Base-by-base conservation (phyloP, 352 stramenopile genomes). In the Pythium scleroteichum region DNA sequence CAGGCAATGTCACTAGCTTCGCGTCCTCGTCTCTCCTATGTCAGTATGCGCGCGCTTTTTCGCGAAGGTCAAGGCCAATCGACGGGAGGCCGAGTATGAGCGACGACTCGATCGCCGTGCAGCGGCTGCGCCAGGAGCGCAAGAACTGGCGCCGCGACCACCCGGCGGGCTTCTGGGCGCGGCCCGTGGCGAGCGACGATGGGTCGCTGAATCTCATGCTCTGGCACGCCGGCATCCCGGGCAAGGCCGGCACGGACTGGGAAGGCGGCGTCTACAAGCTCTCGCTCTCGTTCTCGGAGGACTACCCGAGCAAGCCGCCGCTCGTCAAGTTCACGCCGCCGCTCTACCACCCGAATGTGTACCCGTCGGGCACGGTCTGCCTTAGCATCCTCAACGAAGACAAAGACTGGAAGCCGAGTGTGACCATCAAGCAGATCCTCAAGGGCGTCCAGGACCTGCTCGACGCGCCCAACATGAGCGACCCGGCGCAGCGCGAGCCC, bases 341-440 rank as follows among this genome's bases (percentile, higher is more conserved):
- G 38, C 79, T 99, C 13, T 99, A 99, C 64, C 97, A 99, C 68
- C 92, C 95, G 26, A 98, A 98, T 66, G 93, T 98, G 42, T 98
- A 98, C 72, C 95, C 95, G 20, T 97, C 89, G 10, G 97, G 97
- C 41, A 99, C 97, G 3, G 97, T 99, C 48, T 99, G 97, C 75
- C 75, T 99, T 23, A 98, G 87, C 66, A 99, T 99, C 67, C 64
- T 99, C 38, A 99, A 99, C 71, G 97, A 99, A 80, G 97, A 99
- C 80, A 96, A 99, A 72, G 96, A 97, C 69, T 99, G 97, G 97
- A 97, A 98, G 71, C 97, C 97, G 23, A 97, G 95, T 22, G 92
- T 98, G 53, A 98, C 92, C n/a, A 95, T 98, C 74, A 97, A 97
- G 67, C 96, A 99, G 80, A 98, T 99, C 69, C 82, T 99, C 57